phyloP scores from a whole-genome alignment of 306 rosid genomes.

The Lathyrus oleraceus region DNA sequence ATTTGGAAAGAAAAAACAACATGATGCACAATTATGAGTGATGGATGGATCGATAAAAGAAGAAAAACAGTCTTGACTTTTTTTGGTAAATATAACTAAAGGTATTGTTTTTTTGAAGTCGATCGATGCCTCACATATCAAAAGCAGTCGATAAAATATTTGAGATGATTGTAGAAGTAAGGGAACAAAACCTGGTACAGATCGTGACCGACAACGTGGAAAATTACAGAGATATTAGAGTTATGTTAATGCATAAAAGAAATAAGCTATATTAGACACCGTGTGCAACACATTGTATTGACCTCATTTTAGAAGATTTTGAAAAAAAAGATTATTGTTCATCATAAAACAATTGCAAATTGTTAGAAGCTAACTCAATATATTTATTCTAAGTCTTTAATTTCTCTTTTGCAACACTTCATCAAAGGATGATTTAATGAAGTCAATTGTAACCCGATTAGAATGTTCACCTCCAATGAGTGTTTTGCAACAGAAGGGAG shows the following conservation, averaged over 20 bases:
- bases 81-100: background rate
- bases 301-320: background rate
- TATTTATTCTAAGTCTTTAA: background rate
- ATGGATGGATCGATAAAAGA: background rate
- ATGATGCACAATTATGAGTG: background rate
- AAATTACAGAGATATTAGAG: background rate
- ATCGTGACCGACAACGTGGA: background rate
- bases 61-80: background rate
- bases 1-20: background rate
- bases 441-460: background rate
- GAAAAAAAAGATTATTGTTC: background rate
- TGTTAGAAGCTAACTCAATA: background rate
- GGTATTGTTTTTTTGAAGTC: background rate
- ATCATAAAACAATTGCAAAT: background rate
- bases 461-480: no score
- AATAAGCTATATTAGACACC: background rate
- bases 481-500: no score
- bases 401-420: background rate
- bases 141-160: background rate
- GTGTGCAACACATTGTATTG: background rate
- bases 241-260: background rate
- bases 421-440: background rate
- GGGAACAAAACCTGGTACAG: background rate
- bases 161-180: background rate
- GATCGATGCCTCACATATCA: background rate